Base-by-base conservation (phyloP, 2,329 filamentous ascomycete species). In the Davidsoniella eucalypti region DNA sequence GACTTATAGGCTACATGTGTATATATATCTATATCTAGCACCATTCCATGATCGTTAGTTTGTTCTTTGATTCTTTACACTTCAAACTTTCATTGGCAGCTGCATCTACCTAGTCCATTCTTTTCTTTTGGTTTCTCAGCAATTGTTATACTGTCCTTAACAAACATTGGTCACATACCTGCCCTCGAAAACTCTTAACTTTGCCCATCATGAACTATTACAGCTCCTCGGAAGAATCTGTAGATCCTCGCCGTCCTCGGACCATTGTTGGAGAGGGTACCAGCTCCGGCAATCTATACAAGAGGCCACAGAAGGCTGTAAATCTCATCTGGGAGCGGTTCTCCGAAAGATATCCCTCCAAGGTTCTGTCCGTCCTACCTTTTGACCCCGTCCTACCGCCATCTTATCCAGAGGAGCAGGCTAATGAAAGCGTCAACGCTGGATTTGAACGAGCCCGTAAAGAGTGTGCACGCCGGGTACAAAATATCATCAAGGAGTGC, bases 271-370 rank as follows among this genome's bases (percentile, higher is more conserved):
- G 8, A 9, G 29, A 9, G 8, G 29, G 6, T 10, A 12, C 54
- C 57, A 8, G 62, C 60, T 17, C 65, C 65, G 5, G 57, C 59
- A 37, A 64, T 49, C 18, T 62, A 53, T 46, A 64, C 55, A 46
- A 61, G 52, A 12, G 64, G 64, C 80, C 80, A 0, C 80, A 84
- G 60, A 71, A 77, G 58, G 72, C 70, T 53, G 80, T 84, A 60
- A 77, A 83, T 60, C 71, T 72, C 52, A 77, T 81, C 54, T 84
- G 80, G 80, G 71, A 71, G 58, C 70, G 67, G 21, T 79, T 80
- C 57, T 70, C 69, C 12, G 71, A 74, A 57, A 63, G 63, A 50
- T 73, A 75, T 53, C 82, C 80, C 58, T 76, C 72, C 59, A 82
- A 79, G 62, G 78, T 80, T 3, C 72, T 80, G 36, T 70, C 74